Percentiles rank a stretch among this genome's conserved stretches.
These are phyloP conservation scores for Blepharisma japonicum DNA, from an alignment of 73 alveolate genomes.

Conservation along the genomic window DNA sequence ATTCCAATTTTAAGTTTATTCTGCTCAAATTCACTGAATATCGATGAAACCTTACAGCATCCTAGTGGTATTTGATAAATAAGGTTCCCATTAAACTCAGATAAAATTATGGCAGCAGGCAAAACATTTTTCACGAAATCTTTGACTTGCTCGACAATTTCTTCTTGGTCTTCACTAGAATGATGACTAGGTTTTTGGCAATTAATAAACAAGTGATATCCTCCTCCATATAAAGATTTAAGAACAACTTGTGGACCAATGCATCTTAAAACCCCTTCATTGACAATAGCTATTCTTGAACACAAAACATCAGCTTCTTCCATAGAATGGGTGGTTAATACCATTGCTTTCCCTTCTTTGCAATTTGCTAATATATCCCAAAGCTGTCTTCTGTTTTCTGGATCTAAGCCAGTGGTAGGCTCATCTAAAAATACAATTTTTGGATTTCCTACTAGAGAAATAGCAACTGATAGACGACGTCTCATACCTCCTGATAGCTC, in stretches of 20 bases:
- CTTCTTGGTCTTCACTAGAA: slow-evolving; percentile 4
- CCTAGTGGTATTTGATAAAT: slow-evolving; percentile 73
- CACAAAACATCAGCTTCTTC: slow-evolving; percentile 99
- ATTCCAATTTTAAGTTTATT: slow-evolving; percentile 57
- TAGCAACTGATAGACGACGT: slow-evolving; percentile 93
- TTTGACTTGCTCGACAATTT: slow-evolving; percentile 19
- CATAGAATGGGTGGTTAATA: slow-evolving; percentile 97
- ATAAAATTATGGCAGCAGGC: slow-evolving; percentile 34
- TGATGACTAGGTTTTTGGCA: slow-evolving; percentile 51
- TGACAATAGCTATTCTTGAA: slow-evolving; percentile 89
- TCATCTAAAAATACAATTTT: slow-evolving; percentile 94
- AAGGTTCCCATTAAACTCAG: slow-evolving; percentile 55
- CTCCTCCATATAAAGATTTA: slow-evolving; percentile 83
- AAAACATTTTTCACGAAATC: slow-evolving; percentile 32
- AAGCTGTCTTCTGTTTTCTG: slow-evolving; percentile 93
- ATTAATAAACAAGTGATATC: slow-evolving; percentile 73
- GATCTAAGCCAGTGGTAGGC: slow-evolving; percentile 98
- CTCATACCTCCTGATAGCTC: slow-evolving; percentile 96
- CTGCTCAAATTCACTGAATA: slow-evolving; percentile 70
- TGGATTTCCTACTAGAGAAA: slow-evolving; percentile 89
- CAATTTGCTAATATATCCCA: slow-evolving; percentile 88
- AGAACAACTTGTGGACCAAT: slow-evolving; percentile 81
- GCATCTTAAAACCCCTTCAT: slow-evolving; percentile 85
- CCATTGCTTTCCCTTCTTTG: slow-evolving; percentile 85
- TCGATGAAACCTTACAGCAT: slow-evolving; percentile 69